phyloP scores from a whole-genome alignment of 202 grass and related monocot species.

The Saccharum hybrid region DNA sequence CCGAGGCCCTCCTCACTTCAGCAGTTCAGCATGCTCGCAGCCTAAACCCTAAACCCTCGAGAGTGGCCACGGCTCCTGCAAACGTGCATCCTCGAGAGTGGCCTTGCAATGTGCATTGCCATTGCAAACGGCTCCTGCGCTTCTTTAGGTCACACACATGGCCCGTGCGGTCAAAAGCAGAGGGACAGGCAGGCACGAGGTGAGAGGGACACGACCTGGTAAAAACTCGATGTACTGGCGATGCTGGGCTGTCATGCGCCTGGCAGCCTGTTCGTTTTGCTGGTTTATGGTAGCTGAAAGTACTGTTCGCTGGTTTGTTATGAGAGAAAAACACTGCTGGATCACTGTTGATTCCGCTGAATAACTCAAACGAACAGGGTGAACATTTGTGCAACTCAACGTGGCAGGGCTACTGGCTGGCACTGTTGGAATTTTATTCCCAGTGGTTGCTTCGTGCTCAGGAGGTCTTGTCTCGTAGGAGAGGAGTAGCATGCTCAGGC shows the following conservation, averaged over 20 bases:
- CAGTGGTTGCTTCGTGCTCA: slow-evolving; percentile 1
- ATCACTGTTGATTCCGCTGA: too few relatives aligned
- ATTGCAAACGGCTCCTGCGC: slow-evolving; percentile 26
- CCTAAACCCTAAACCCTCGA: too few relatives aligned
- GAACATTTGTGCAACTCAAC: slow-evolving; percentile 21
- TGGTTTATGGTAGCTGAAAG: background rate
- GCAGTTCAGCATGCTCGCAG: too few relatives aligned
- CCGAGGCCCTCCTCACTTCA: background rate
- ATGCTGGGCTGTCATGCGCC: slow-evolving; percentile 44
- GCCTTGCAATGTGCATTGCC: slow-evolving; percentile 20
- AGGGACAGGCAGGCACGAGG: slow-evolving; percentile 28
- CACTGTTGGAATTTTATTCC: slow-evolving; percentile 51
- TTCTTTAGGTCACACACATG: slow-evolving; percentile 25
- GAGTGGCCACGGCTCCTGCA: too few relatives aligned
- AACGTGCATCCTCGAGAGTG: too few relatives aligned
- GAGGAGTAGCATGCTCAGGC: slow-evolving; percentile 32
- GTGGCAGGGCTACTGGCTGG: slow-evolving; percentile 36
- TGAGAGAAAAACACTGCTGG: too few relatives aligned
- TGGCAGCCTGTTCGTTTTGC: too few relatives aligned
- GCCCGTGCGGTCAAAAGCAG: slow-evolving; percentile 47
- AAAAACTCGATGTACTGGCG: slow-evolving; percentile 40
- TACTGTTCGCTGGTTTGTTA: background rate
- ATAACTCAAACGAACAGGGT: too few relatives aligned
- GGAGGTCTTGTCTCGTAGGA: background rate
- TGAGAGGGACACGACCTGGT: slow-evolving; percentile 37